A percentile compares a stretch with the other conserved stretches of the same genome.
These are phyloP conservation scores for Cadophora gregata DNA, from an alignment of 2,329 filamentous ascomycete species.

Conservation along the genomic window DNA sequence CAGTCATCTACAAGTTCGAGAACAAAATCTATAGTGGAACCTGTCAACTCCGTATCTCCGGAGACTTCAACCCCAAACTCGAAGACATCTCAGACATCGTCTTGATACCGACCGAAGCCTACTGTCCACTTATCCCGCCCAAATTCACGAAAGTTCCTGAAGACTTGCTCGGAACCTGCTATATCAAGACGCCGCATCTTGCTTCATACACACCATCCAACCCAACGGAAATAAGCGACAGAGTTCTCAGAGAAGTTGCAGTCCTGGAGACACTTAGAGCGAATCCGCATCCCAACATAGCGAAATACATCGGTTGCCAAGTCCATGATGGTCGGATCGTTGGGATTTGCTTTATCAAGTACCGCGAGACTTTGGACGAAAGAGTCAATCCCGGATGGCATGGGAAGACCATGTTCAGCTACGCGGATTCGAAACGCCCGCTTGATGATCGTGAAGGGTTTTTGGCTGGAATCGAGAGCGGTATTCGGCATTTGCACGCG, in stretches of 20 bases:
- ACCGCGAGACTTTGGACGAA: conserved; percentile 37
- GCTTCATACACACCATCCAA: no score
- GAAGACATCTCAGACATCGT: neutral
- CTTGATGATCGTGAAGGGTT: no score
- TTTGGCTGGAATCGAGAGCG: conserved; percentile 32
- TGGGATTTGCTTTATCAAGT: conserved; percentile 41
- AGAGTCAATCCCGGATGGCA: conserved; percentile 32
- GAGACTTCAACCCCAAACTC: no score
- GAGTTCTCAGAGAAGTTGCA: neutral
- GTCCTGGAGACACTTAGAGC: neutral
- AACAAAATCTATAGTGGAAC: no score
- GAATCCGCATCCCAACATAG: conserved; percentile 40
- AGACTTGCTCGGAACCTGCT: neutral
- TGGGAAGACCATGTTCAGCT: conserved; percentile 34
- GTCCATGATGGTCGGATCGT: conserved; percentile 35
- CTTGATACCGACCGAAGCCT: neutral
- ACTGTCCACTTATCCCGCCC: neutral
- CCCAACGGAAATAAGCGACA: neutral
- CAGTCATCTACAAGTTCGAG: no score
- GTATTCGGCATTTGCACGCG: conserved; percentile 43
- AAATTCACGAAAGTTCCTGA: neutral
- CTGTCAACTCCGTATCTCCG: no score
- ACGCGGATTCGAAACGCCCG: no score
- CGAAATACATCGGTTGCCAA: conserved; percentile 36
- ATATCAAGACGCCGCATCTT: neutral